Percentiles rank a stretch among this genome's conserved stretches.
Evolutionary conservation across 2,329 filamentous ascomycete genomes (phyloP).

Genomic region (Hypoxylon sp.): DNA sequence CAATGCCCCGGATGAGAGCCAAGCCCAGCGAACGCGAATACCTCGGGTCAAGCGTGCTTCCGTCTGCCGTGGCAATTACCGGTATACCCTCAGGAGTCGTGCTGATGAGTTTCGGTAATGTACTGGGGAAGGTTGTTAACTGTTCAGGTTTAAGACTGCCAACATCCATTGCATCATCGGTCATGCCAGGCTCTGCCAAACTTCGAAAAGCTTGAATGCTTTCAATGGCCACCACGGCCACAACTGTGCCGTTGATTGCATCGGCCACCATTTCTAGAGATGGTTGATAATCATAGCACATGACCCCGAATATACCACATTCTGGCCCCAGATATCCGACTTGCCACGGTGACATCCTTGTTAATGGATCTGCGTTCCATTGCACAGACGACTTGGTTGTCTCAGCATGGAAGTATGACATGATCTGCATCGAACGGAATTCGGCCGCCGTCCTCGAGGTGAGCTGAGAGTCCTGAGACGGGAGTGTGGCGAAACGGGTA

Average conservation of each 20-base stretch:
- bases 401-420: constrained; percentile 76
- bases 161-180: constrained; percentile 34
- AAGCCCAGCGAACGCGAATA: constrained; percentile 68
- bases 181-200: constrained; percentile 3
- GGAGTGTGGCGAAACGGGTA: constrained; percentile 59
- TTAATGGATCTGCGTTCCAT: constrained; percentile 66
- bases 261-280: constrained; percentile 66
- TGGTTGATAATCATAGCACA: constrained; percentile 72
- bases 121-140: constrained; percentile 8
- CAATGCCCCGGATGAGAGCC: constrained; percentile 74
- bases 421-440: constrained; percentile 76
- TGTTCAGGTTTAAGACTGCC: constrained; percentile 27
- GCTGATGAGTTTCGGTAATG: constrained; percentile 44
- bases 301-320: constrained; percentile 67
- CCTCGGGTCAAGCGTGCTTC: constrained; percentile 65
- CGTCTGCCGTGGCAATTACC: constrained; percentile 63
- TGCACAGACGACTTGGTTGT: constrained; percentile 26
- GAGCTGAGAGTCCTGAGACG: constrained; percentile 65
- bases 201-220: constrained; percentile 57
- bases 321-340: constrained; percentile 63
- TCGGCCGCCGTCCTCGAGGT: constrained; percentile 69
- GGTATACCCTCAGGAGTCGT: constrained; percentile 65
- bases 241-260: constrained; percentile 73
- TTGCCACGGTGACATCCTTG: constrained; percentile 64
- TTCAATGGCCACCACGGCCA: constrained; percentile 72